A percentile compares a stretch with the other conserved stretches of the same genome.
These are phyloP conservation scores for Lachnellula cervina DNA, from an alignment of 2,329 filamentous ascomycete genomes.

Conservation along the genomic window DNA sequence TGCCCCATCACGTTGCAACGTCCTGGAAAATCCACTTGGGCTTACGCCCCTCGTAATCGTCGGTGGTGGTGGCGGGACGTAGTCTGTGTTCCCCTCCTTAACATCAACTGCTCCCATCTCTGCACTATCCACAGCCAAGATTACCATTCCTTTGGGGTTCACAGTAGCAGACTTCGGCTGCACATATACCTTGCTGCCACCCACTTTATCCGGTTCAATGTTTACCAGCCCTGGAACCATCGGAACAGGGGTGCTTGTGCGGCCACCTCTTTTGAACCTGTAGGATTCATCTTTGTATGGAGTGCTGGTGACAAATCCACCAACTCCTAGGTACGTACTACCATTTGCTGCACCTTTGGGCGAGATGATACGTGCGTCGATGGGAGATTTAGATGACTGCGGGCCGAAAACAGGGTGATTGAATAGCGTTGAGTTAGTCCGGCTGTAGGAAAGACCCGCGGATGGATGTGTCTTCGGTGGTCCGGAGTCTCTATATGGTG, in stretches of 20 bases:
- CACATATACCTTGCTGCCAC: conserved; percentile 30
- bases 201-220: conserved; percentile 27
- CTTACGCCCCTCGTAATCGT: background rate
- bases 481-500: conserved; percentile 41
- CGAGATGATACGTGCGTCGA: conserved; percentile 53
- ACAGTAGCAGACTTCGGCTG: conserved; percentile 24
- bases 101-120: conserved; percentile 27
- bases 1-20: background rate
- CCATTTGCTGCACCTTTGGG: conserved; percentile 36
- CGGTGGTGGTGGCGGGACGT: conserved; percentile 6
- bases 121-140: conserved; percentile 22
- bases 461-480: conserved; percentile 61
- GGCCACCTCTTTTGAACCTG: background rate
- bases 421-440: conserved; percentile 47
- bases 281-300: conserved; percentile 12
- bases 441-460: conserved; percentile 57
- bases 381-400: conserved; percentile 45
- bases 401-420: conserved; percentile 60
- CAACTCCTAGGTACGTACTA: conserved; percentile 26
- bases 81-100: conserved; percentile 20
- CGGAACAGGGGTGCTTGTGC: background rate
- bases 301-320: conserved; percentile 27
- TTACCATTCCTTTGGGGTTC: conserved; percentile 27
- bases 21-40: background rate
- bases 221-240: conserved; percentile 15